Base-by-base conservation (phyloP, 2,329 filamentous ascomycete species). In the Ascochyta lentis region DNA sequence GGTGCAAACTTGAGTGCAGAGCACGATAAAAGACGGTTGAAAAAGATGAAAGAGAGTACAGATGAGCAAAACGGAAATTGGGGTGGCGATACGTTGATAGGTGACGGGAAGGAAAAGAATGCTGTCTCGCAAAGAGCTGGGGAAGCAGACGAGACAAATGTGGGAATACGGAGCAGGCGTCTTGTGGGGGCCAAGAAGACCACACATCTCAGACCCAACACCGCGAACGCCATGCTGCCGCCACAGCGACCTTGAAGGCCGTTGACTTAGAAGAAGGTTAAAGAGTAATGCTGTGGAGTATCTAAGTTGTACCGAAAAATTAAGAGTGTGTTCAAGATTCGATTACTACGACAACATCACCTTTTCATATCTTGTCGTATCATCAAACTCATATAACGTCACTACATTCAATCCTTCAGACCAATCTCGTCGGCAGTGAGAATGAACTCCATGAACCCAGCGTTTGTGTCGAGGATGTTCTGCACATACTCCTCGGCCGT, bases 381-480 rank as follows among this genome's bases (percentile, higher is more conserved):
- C 15, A 7, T 44, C 26, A 27, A 31, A 16, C 15, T 13, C 26
- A 3, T 27, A 15, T n/a, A 13, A 6, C n/a, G 23, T 9, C 10
- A 8, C 8, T 13, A 8, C 24, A 8, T 9, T 53, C 24, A 67
- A 26, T 50, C 58, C 41, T 67, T 69, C 3, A 77, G 56, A 3
- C 73, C 73, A 57, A 76, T 69, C 44, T 67, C 61, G 24, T 61
- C 67, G 12, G 73, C 74, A 8, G 69, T 69, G 12, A 78, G 62
- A 9, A 71, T 67, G 55, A 73, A 78, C 44, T 78, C 76, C 76
- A 77, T 78, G 39, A 78, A 78, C 0, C 76, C 76, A 7, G 76
- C 75, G 55, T 74, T 77, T 0, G 76, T 79, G 48, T 78, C 77
- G 29, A 77, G 54, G 44, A 78, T 77, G 44, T 78, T 78, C 50